phyloP scores from a whole-genome alignment of 257 asterid genomes.

The Eustoma russellianum region DNA sequence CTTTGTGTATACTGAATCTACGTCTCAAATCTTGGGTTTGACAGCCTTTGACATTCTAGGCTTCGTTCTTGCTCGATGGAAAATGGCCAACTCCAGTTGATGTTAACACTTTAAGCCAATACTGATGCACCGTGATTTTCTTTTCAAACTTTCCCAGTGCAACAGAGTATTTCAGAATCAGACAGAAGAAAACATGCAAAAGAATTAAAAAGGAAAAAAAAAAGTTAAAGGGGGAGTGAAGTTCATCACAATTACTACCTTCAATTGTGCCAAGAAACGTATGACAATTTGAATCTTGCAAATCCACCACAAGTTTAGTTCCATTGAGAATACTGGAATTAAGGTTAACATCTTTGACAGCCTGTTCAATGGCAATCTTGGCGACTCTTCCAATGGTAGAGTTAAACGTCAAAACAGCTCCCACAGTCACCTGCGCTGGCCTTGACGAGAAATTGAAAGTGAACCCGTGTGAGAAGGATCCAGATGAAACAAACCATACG shows the following conservation, averaged over 20 bases:
- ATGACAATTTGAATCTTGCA: conserved; percentile 67
- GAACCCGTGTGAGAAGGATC: conserved; percentile 40
- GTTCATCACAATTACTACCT: conserved; percentile 31
- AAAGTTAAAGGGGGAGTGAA: too few relatives aligned
- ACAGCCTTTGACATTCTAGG: too few relatives aligned
- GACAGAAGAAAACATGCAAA: too few relatives aligned
- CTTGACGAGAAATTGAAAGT: conserved; percentile 43
- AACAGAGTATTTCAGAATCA: too few relatives aligned
- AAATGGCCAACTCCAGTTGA: too few relatives aligned
- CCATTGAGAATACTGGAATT: conserved; percentile 57
- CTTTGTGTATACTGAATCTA: too few relatives aligned
- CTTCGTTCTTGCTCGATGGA: too few relatives aligned
- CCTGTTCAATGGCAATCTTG: conserved; percentile 84
- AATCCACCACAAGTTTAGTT: conserved; percentile 37
- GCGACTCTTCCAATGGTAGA: conserved; percentile 87
- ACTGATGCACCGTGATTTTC: too few relatives aligned
- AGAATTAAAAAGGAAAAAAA: too few relatives aligned
- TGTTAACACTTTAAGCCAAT: too few relatives aligned
- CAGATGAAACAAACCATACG: conserved; percentile 30
- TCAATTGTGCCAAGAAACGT: conserved; percentile 83
- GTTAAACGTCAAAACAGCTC: conserved; percentile 64
- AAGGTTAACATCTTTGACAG: conserved; percentile 78
- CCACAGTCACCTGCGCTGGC: conserved; percentile 59
- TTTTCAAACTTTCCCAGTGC: too few relatives aligned
- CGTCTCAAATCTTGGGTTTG: too few relatives aligned